phyloP scores from a whole-genome alignment of 1,284 basidiomycete species.

The Apiotrichum porosum region DNA sequence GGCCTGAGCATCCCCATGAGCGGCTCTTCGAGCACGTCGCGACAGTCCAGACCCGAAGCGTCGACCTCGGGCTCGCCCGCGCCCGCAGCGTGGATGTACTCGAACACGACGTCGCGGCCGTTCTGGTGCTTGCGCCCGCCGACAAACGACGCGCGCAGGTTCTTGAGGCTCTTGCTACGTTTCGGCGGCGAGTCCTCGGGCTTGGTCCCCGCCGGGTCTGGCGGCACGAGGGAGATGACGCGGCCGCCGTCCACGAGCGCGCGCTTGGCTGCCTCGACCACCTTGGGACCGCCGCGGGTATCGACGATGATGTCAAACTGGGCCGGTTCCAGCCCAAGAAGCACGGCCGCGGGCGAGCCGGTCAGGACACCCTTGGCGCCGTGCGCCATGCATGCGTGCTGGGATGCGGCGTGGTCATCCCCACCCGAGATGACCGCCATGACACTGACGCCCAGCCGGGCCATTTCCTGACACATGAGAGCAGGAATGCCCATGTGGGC shows the following conservation, averaged over 20 bases:
- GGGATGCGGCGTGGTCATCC: constrained; percentile 19
- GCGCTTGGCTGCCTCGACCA: constrained; percentile 66
- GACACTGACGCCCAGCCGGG: constrained; percentile 38
- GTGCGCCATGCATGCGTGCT: constrained; percentile 31
- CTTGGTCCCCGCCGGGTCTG: too few species aligned
- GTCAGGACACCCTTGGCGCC: constrained; percentile 44
- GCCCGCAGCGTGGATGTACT: constrained; percentile 21
- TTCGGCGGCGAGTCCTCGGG: neutral
- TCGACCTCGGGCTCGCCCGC: constrained; percentile 45
- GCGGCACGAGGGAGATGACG: constrained; percentile 2
- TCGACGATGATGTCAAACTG: constrained; percentile 72
- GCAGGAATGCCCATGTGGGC: constrained; percentile 73
- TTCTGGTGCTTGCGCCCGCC: neutral
- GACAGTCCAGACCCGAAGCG: constrained; percentile 35
- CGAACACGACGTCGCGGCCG: neutral
- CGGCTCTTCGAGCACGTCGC: constrained; percentile 45
- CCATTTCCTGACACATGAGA: constrained; percentile 67
- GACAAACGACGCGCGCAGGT: neutral
- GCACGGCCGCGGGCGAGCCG: constrained; percentile 37
- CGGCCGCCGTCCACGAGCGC: constrained; percentile 54
- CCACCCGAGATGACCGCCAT: constrained; percentile 42
- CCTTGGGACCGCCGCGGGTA: constrained; percentile 66
- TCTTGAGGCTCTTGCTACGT: too few species aligned
- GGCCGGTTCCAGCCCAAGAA: constrained; percentile 38
- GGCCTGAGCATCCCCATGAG: constrained; percentile 35